Percentiles rank a stretch among this genome's conserved stretches.
Evolutionary conservation across 2,329 filamentous ascomycete species (phyloP).

Genomic region (Aureobasidium melanogenum): DNA sequence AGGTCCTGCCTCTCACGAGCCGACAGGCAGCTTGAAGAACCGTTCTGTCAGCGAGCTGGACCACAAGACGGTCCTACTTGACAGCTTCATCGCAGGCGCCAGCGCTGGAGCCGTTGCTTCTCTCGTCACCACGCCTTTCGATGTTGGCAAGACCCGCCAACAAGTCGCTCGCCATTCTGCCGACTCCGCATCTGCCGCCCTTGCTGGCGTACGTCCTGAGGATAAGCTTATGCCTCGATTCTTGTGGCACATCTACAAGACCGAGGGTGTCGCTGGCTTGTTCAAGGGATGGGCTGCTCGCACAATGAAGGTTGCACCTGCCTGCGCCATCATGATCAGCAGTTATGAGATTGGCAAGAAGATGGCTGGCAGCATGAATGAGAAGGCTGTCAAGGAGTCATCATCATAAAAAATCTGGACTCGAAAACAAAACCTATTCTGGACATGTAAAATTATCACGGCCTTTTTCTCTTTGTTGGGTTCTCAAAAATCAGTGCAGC

Average conservation of each 20-base stretch:
- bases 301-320: slow-evolving; percentile 88
- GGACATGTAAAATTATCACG: not conserved
- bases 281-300: slow-evolving; percentile 89
- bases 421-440: not conserved
- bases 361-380: slow-evolving; percentile 69
- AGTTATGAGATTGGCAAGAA: slow-evolving; percentile 95
- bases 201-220: slow-evolving; percentile 51
- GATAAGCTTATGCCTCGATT: slow-evolving; percentile 70
- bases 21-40: slow-evolving; percentile 17
- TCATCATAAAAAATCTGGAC: not conserved
- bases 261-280: slow-evolving; percentile 70
- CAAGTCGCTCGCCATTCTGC: slow-evolving; percentile 63
- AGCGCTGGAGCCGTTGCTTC: slow-evolving; percentile 76
- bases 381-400: slow-evolving; percentile 27
- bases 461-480: not conserved
- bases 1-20: slow-evolving; percentile 12
- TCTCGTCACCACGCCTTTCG: slow-evolving; percentile 86
- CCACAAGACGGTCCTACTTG: slow-evolving; percentile 68
- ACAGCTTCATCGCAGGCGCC: slow-evolving; percentile 83
- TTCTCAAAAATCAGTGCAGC: not conserved
- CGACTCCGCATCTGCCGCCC: slow-evolving; percentile 28
- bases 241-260: slow-evolving; percentile 81
- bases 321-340: slow-evolving; percentile 98
- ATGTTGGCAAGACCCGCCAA: slow-evolving; percentile 92
- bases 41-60: slow-evolving; percentile 58